Evolutionary conservation across 2,329 filamentous ascomycete species (phyloP).

Genomic region (Fusarium newnesense): DNA sequence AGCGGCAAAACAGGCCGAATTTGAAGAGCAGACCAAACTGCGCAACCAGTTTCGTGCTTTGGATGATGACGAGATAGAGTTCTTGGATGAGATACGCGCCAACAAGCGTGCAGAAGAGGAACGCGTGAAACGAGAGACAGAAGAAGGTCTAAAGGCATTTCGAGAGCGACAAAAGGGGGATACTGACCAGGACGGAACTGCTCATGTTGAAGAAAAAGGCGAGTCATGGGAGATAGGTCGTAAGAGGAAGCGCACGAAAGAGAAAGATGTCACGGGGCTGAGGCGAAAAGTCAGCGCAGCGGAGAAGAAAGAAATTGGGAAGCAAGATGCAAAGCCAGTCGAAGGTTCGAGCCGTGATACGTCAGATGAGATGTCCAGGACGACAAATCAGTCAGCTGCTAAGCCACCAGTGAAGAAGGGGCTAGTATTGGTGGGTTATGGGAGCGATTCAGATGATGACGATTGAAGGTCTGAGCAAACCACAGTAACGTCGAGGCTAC

Average conservation of each 20-base stretch:
- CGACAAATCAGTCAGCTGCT: neutral
- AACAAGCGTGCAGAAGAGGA: constrained; percentile 65
- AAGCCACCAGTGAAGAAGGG: constrained; percentile 37
- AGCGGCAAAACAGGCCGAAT: constrained; percentile 85
- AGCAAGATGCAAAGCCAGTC: constrained; percentile 22
- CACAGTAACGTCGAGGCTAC: neutral
- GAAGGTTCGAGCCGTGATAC: constrained; percentile 16
- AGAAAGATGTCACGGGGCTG: constrained; percentile 50
- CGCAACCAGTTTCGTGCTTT: constrained; percentile 82
- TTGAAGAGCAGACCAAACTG: constrained; percentile 77
- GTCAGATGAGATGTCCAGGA: constrained; percentile 17
- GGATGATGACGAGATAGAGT: constrained; percentile 83
- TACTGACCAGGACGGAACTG: constrained; percentile 11
- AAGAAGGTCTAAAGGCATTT: constrained; percentile 67
- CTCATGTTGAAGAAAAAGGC: constrained; percentile 39
- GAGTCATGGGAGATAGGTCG: constrained; percentile 51
- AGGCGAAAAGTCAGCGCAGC: constrained; percentile 42
- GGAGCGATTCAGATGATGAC: constrained; percentile 58
- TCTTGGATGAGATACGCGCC: constrained; percentile 70
- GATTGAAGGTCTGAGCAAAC: neutral
- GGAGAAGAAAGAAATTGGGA: constrained; percentile 16
- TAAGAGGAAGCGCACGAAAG: constrained; percentile 52
- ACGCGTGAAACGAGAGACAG: constrained; percentile 63
- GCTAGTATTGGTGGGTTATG: constrained; percentile 64
- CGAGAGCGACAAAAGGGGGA: constrained; percentile 58